Base-by-base conservation (phyloP, 202 grass and related monocot species). In the Carex sylvatica region DNA sequence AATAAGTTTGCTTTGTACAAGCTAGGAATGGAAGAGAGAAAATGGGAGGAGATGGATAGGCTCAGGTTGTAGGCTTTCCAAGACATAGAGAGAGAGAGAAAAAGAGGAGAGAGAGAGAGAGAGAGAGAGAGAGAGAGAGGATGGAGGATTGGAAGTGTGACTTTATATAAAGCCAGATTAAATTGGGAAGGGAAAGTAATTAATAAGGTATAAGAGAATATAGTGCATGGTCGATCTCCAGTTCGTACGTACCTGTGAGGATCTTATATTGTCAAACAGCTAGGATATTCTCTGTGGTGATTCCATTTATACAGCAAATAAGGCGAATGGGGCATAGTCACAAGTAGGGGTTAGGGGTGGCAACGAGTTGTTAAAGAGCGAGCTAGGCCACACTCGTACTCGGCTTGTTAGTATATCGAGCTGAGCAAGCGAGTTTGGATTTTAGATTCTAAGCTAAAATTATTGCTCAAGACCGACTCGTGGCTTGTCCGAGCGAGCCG, bases 141-240 rank as follows among this genome's bases (percentile, higher is more conserved):
- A 87, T 91, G 85, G 74, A 60, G 89, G 84, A 86, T 83, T 76
- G 70, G 83, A 73, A 79, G 59, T 78, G 87, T 40, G 85, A 82
- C 86, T 92, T 91, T 92, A 91, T 95, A 85, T 65, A 85, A 79
- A 91, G 80, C 70, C 81, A 81, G 66, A 88, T 83, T 77, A 59
- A 12, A 59, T 38, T 77, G 15, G 83, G 74, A 89, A 68, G 44
- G 65, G 68, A 67, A 61, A 73, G 35, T 28, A 28, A 28, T 46
- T 52, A 68, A 68, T 52, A 82, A 61, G 20, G 22, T 79, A 44
- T 72, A 70, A 82, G 44, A 55, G 46, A 69, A 73, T 60, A 80
- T 49, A 66, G 24, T 55, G n/a, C n/a, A n/a, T n/a, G 42, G 5
- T 82, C 79, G 23, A 4, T 82, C 79, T 82, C 79, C 79, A 69